Base-by-base conservation (phyloP, 441 rosid species). In the Croton setiger region DNA sequence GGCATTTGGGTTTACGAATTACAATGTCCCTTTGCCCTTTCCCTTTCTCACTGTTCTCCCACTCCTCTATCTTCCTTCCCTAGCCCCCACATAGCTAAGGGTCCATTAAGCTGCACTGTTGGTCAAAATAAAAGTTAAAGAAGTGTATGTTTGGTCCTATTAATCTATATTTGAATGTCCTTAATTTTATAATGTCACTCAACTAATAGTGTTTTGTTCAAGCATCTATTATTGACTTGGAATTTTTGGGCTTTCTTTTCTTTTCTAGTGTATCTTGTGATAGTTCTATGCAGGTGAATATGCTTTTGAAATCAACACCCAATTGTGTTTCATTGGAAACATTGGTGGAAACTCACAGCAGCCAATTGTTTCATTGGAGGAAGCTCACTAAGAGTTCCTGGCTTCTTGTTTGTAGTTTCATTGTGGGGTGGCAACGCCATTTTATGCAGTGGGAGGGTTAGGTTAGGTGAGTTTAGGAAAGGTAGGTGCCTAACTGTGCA, bases 401-500 rank as follows among this genome's bases (percentile, higher is more conserved):
- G 68, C 75, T 72, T 70, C 64, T 57, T 73, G 74, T 75, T 67
- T 73, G 74, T n/a, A n/a, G n/a, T n/a, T n/a, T n/a, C n/a, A n/a
- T n/a, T n/a, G n/a, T n/a, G n/a, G n/a, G n/a, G n/a, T n/a, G n/a
- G n/a, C n/a, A n/a, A n/a, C n/a, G n/a, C n/a, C n/a, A n/a, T n/a
- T n/a, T n/a, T n/a, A n/a, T n/a, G n/a, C n/a, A n/a, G n/a, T n/a
- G n/a, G 81, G 44, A 73, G 74, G 79, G 80, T 75, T 76, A 76
- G 76, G 76, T 69, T 83, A 80, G 83, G 61, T 60, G 64, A 76
- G 69, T 70, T 74, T 31, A 72, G 71, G 81, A 76, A 76, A 80
- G 85, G 82, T 75, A 76, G 68, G 74, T 59, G 65, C 74, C 70
- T 33, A 56, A 41, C 51, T 2, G n/a, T 71, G 66, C 69, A 52